A percentile compares a stretch with the other conserved stretches of the same genome.
Conservation (phyloP, 495 filamentous ascomycete species). For the Xylaria cubensis region DNA sequence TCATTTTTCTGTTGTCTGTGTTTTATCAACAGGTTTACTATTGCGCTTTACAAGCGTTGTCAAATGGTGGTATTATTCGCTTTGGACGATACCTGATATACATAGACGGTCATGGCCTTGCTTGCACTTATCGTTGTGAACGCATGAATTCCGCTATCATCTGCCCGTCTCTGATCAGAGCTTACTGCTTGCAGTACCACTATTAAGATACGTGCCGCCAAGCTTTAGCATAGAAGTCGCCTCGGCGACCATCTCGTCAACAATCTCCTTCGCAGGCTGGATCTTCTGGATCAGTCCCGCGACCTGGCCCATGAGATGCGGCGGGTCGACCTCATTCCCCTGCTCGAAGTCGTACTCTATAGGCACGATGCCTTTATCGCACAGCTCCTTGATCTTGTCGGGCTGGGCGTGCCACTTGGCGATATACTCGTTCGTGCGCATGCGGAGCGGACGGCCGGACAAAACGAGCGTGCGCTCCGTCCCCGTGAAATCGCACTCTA, state of each 20-base stretch:
- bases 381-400: conserved; percentile 74
- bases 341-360: conserved; percentile 79
- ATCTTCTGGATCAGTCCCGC: conserved; percentile 75
- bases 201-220: conserved; percentile 57
- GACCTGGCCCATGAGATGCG: conserved; percentile 94
- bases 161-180: conserved; percentile 39
- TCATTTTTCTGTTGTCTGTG: not conserved
- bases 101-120: not conserved
- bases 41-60: not conserved
- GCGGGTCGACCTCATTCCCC: conserved; percentile 75
- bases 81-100: not conserved
- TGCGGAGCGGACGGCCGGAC: conserved; percentile 77
- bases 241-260: conserved; percentile 85
- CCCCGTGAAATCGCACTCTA: conserved; percentile 73
- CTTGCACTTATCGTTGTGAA: not conserved
- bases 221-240: conserved; percentile 71
- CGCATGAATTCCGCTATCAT: not conserved
- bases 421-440: conserved; percentile 83
- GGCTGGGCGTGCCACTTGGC: conserved; percentile 76
- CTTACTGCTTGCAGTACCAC: conserved; percentile 44
- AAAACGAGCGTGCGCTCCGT: conserved; percentile 81
- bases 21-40: not conserved
- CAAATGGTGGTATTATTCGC: not conserved
- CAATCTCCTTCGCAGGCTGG: conserved; percentile 80
- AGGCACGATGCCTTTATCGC: conserved; percentile 75